Base-by-base conservation (phyloP, 2,329 filamentous ascomycete genomes). In the Monosporascus sp. region DNA sequence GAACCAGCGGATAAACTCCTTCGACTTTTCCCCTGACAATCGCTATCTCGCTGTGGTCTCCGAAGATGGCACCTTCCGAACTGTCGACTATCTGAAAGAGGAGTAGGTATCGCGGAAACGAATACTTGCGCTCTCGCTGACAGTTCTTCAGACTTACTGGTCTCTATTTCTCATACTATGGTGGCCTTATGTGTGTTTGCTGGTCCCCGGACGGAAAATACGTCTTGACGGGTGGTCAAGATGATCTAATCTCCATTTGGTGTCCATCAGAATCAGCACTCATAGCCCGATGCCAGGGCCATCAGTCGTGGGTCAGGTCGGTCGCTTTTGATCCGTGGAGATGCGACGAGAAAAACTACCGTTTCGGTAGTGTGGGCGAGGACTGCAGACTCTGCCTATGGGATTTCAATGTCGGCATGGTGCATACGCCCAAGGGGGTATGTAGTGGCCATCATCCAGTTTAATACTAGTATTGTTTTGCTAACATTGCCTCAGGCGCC, bases 161-260 rank as follows among this genome's bases (percentile, higher is more conserved):
- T 64, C 76, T 96, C 45, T 97, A 90, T 70, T 84, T 87, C 62
- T 90, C 90, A 51, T 99, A 97, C 73, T 99, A 97, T 64, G 94
- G 94, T 47, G 93, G 90, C 3, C 79, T 99, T 56, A 88, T 88
- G 45, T 96, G 91, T 65, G 91, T 97, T 2, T 96, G 90, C 72
- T 99, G 94, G 94, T 97, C 93, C 6, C 94, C 94, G 9, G 94
- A 99, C 66, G 92, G 91, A 49, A 93, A 95, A 68, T 99, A 97
- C 69, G 85, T 99, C 49, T 78, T 99, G 18, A 97, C 94, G 0
- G 94, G 94, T 50, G 92, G 94, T 5, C 93, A 97, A 71, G 94
- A 99, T 68, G 94, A 99, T 68, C 76, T 97, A 9, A 88, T 99
- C 14, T 95, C 91, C 1, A 97, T 99, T 61, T 99, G 94, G 94